Percentiles rank a stretch among this genome's conserved stretches.
Conservation (phyloP, 352 stramenopile genomes). For the Sclerospora graminicola region DNA sequence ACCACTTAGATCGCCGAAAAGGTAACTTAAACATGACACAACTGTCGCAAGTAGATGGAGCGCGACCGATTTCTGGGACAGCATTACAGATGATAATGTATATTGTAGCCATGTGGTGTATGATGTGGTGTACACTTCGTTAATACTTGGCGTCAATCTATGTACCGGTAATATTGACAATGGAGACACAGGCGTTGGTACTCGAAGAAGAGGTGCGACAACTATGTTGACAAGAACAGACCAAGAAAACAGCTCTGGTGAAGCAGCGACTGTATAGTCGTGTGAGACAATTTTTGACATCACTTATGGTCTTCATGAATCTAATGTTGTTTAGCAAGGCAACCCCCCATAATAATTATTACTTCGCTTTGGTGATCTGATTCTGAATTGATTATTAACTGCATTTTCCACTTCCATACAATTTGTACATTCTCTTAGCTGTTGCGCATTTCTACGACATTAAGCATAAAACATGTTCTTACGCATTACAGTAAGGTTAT, state of each 20-base stretch:
- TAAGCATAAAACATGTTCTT: no score
- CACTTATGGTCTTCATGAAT: constrained; percentile 84
- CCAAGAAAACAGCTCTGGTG: constrained; percentile 22
- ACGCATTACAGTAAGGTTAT: no score
- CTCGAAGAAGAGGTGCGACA: constrained; percentile 31
- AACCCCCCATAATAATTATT: no score
- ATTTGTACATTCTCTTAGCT: no score
- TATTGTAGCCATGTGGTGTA: no score
- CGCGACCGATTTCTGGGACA: constrained; percentile 34
- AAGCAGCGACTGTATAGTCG: constrained; percentile 71
- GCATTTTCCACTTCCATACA: no score
- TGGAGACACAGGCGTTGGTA: constrained; percentile 23
- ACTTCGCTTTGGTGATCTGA: no score
- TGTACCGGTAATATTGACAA: constrained; percentile 5
- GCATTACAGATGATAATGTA: constrained; percentile 8
- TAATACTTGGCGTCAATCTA: no score
- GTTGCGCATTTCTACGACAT: no score
- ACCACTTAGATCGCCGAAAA: constrained; percentile 13
- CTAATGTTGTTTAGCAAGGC: no score
- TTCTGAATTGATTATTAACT: no score
- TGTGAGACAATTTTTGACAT: constrained; percentile 69
- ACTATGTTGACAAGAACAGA: constrained; percentile 25
- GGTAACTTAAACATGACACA: constrained; percentile 23
- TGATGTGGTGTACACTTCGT: no score
- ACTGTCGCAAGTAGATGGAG: constrained; percentile 33